Evolutionary conservation across 768 basidiomycete genomes (phyloP), one percentile per base, ranked within the genome.

Genomic region (Xanthoconium stramineum): DNA sequence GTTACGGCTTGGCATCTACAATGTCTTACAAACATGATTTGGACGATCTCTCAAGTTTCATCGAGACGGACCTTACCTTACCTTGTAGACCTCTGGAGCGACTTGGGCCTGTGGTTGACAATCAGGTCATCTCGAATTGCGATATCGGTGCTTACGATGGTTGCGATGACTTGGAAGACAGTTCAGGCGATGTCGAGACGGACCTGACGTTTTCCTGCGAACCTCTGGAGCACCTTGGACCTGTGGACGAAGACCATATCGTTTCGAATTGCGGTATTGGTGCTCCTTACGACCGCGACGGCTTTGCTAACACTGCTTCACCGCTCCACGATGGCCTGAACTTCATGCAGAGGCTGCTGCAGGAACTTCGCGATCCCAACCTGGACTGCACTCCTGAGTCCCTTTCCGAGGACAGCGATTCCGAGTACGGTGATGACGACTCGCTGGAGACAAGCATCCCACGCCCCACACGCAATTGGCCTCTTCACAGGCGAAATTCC

Each of bases 271-370:
- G 15, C 33, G 20, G 53, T 12, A 20, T 30, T 3, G 8, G 17
- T 15, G 39, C 17, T 45, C 32, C 24, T 35, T 35, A 47, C 47
- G 19, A 15, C 3, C 19, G 6, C 39, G 50, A 58, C 5, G n/a
- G n/a, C 32, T 38, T 38, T 17, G 12, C 6, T 19, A 36, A 55
- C 12, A n/a, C 10, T 10, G 20, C 28, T 14, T 2, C 37, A 12
- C 20, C n/a, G 6, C 14, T 46, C 38, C 30, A 50, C 10, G 53
- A 45, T 6, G 50, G 50, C 11, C 10, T 3, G 28, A 53, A 60
- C 24, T 11, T 58, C 3, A 68, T 68, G 61, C 52, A 47, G 5
- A 53, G 20, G 28, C 40, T 65, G 3, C 61, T 63, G 17, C 39
- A 37, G n/a, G 55, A 56, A 13, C 59, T 65, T n/a, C 53, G 61